Evolutionary conservation across 495 filamentous ascomycete species (phyloP), one percentile per base, ranked within the genome.

Genomic region (Penicillium turbatum): DNA sequence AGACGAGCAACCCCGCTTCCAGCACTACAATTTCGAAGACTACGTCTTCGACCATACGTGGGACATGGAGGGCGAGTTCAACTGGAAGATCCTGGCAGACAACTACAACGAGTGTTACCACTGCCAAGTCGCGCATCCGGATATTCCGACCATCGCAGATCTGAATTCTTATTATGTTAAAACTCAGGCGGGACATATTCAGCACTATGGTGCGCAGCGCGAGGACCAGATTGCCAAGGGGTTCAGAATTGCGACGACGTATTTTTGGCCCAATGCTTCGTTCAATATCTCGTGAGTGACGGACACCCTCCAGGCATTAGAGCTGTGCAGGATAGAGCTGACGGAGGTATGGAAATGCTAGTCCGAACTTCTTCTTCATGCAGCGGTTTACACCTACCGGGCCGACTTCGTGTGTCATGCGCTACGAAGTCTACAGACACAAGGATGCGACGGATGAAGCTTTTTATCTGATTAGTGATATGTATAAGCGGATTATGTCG

Each of bases 41-140:
- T 80, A 74, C 59, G 35, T 48, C 21, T 79, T 72, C 49, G 76
- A 77, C 49, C 74, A 80, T 54, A 65, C 55, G 16, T 80, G 73
- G 74, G 63, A 72, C 12, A 71, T 73, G 67, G 74, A 73, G 41
- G 73, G 67, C 3, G 65, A 65, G 0, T 72, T 69, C 55, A 80
- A 80, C 64, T 80, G 76, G 77, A 80, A 80, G 66, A 71, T 71
- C 36, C 48, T 75, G 1, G 67, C 67, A 34, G 75, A 78, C 45
- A 78, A 78, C 64, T 79, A 78, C 63, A 78, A 78, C 55, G 74
- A 79, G 55, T 80, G 76, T 57, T 79, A 79, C 45, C 77, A 78
- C 63, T 80, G 76, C 59, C 61, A 57, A 37, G 75, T 72, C n/a
- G 67, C 73, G 0, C 77, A 79, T 43, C 76, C 75, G 5, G 66